phyloP scores from a whole-genome alignment of 805 yeast genomes.

The Sporopachydermia quercuum region DNA sequence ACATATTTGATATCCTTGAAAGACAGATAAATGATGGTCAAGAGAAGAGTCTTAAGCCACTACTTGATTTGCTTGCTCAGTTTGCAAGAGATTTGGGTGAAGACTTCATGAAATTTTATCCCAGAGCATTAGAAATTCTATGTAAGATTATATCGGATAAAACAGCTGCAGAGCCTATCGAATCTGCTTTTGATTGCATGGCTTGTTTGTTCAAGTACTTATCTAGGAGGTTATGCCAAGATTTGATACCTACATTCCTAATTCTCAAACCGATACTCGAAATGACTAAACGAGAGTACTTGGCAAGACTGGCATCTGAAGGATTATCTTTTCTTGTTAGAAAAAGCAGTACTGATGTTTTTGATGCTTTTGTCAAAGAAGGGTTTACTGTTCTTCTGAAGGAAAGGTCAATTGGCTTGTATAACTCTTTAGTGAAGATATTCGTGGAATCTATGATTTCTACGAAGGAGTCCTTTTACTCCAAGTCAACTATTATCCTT shows the following conservation, averaged over 20 bases:
- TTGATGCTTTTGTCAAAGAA: constrained; percentile 30
- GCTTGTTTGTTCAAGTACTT: constrained; percentile 86
- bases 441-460: constrained; percentile 64
- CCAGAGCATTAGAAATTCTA: constrained; percentile 33
- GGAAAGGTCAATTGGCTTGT: constrained; percentile 29
- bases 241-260: constrained; percentile 56
- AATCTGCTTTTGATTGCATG: constrained; percentile 70
- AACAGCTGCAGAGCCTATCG: constrained; percentile 43
- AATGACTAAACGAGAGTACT: constrained; percentile 36
- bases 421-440: constrained; percentile 41
- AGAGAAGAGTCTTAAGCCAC: constrained; percentile 59
- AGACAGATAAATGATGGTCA: constrained; percentile 40
- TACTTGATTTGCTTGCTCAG: constrained; percentile 67
- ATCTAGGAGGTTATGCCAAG: constrained; percentile 44
- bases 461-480: constrained; percentile 59
- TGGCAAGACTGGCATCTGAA: constrained; percentile 78
- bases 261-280: constrained; percentile 49
- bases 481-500: constrained; percentile 44
- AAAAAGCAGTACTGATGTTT: constrained; percentile 37
- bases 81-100: constrained; percentile 87
- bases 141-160: constrained; percentile 33
- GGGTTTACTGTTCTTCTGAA: constrained; percentile 18
- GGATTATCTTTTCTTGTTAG: constrained; percentile 74
- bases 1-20: constrained; percentile 40
- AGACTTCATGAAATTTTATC: constrained; percentile 67